Evolutionary conservation across 2,329 filamentous ascomycete genomes (phyloP).

Genomic region (Epicoccum sorghinum): DNA sequence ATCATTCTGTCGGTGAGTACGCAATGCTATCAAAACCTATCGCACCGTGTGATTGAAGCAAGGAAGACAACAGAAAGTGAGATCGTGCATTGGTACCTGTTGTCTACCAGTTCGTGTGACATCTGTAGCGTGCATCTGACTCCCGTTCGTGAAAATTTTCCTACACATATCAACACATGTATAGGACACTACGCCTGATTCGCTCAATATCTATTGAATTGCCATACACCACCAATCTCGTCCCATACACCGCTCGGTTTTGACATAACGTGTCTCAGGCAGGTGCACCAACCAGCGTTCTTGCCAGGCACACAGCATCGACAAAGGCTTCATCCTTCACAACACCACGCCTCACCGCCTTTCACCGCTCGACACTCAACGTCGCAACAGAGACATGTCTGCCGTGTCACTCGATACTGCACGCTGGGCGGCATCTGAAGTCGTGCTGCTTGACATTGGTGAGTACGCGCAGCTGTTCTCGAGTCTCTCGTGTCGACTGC

Average conservation of each 20-base stretch:
- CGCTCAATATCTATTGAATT: constrained; percentile 14
- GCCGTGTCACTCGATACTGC: constrained; percentile 32
- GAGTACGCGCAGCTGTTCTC: constrained; percentile 42
- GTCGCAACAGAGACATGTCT: constrained; percentile 34
- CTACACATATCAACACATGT: constrained; percentile 20
- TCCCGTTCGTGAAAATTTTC: constrained; percentile 27
- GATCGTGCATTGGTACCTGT: constrained; percentile 2
- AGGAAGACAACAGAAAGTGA: constrained; percentile 6
- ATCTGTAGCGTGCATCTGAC: constrained; percentile 18
- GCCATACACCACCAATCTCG: constrained; percentile 28
- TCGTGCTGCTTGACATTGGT: constrained; percentile 66
- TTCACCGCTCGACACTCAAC: constrained; percentile 32
- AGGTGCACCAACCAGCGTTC: constrained; percentile 37
- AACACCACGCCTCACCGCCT: constrained; percentile 43
- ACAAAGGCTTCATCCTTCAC: constrained; percentile 15
- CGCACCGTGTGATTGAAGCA: constrained; percentile 16
- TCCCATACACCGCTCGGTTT: constrained; percentile 36
- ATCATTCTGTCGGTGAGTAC: constrained; percentile 17
- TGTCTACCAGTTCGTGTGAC: constrained; percentile 12
- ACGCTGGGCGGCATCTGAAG: constrained; percentile 49
- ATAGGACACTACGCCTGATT: constrained; percentile 17
- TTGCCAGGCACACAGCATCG: constrained; percentile 30
- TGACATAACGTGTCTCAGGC: constrained; percentile 27
- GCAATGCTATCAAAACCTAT: constrained; percentile 9
- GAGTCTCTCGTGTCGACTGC: constrained; percentile 26